These are phyloP conservation scores for Fagus sylvatica DNA, from an alignment of 306 rosid genomes.

Conservation along the genomic window DNA sequence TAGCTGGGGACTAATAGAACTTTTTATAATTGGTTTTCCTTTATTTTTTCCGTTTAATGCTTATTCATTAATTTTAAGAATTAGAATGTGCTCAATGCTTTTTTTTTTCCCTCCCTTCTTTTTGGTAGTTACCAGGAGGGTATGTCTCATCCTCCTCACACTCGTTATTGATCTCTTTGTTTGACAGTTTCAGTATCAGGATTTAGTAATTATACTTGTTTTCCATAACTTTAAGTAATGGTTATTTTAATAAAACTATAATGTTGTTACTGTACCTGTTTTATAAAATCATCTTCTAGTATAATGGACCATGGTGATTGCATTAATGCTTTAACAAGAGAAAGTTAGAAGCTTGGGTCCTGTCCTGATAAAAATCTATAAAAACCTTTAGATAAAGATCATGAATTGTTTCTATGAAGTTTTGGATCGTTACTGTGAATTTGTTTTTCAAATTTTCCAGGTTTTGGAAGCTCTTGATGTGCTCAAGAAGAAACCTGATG, in stretches of 20 bases:
- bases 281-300: neutral
- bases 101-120: no score
- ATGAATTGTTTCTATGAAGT: neutral
- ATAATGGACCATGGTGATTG: no score
- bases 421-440: neutral
- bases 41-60: no score
- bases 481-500: slow-evolving; percentile 78
- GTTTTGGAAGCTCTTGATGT: slow-evolving; percentile 81
- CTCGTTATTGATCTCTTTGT: neutral
- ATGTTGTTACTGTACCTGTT: neutral
- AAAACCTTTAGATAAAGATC: neutral
- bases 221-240: neutral
- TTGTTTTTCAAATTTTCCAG: slow-evolving; percentile 41
- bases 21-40: no score
- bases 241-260: neutral
- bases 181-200: no score
- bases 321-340: neutral
- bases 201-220: neutral
- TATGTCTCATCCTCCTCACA: neutral
- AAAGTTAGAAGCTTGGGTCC: neutral
- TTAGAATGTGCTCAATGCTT: no score
- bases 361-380: neutral
- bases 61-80: no score
- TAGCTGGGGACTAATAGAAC: no score
- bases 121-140: neutral